Percentiles rank a stretch among this genome's conserved stretches.
phyloP scores from a whole-genome alignment of 345 rosid genomes.

The Brassica incana region DNA sequence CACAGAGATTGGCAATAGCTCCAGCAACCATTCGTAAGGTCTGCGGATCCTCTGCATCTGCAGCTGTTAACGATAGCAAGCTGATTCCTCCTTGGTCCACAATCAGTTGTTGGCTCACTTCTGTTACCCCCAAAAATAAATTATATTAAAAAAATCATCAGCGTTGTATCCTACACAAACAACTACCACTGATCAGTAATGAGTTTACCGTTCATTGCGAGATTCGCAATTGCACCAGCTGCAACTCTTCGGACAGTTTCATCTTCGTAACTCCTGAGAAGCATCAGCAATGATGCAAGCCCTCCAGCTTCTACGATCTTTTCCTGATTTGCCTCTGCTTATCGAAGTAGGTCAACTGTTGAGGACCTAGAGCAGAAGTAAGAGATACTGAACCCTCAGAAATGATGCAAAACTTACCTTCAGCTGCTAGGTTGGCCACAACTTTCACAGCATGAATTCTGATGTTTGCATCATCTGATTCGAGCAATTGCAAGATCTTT shows the following conservation, averaged over 20 bases:
- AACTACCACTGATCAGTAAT: background rate
- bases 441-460: conserved; percentile 97
- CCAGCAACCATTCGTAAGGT: conserved; percentile 99
- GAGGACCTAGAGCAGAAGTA: background rate
- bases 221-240: conserved; percentile 98
- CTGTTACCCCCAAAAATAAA: conserved; percentile 48
- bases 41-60: conserved; percentile 92
- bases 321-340: conserved; percentile 90
- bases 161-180: conserved; percentile 18
- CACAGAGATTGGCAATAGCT: conserved; percentile 96
- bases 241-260: conserved; percentile 95
- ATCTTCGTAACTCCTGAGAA: conserved; percentile 85
- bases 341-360: conserved; percentile 9
- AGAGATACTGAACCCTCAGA: background rate
- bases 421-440: conserved; percentile 97
- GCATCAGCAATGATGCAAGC: conserved; percentile 81
- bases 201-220: conserved; percentile 91
- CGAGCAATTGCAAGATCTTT: conserved; percentile 80
- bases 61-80: conserved; percentile 77
- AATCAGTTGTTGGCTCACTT: conserved; percentile 93
- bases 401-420: conserved; percentile 54
- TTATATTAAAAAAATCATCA: conserved; percentile 3
- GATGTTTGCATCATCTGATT: conserved; percentile 93
- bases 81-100: conserved; percentile 93
- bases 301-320: conserved; percentile 99